Evolutionary conservation across 2,329 filamentous ascomycete species (phyloP).

Genomic region (Scedosporium aurantiacum): DNA sequence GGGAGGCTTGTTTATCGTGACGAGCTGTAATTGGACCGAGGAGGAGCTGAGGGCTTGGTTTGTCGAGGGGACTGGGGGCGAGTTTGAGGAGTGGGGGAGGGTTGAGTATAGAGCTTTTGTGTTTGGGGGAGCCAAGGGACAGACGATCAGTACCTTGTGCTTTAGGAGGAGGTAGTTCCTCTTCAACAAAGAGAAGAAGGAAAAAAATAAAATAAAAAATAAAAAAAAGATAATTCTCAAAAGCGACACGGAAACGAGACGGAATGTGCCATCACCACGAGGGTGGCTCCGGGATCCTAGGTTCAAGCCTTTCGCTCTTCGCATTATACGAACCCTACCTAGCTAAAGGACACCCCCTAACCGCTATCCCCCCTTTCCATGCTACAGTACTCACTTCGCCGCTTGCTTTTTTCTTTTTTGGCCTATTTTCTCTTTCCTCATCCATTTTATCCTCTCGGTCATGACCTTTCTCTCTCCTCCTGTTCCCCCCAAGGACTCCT

Average conservation of each 20-base stretch:
- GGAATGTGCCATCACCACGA: background rate
- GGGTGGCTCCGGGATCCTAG: background rate
- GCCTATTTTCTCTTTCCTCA: background rate
- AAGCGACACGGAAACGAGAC: background rate
- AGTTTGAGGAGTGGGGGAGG: slow-evolving; percentile 51
- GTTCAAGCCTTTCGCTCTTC: background rate
- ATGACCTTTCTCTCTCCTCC: background rate
- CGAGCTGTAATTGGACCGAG: slow-evolving; percentile 98
- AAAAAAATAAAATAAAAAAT: background rate
- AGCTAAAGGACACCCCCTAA: background rate
- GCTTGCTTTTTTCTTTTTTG: background rate
- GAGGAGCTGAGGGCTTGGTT: slow-evolving; percentile 77
- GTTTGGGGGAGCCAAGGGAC: slow-evolving; percentile 80
- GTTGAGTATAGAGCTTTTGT: slow-evolving; percentile 78
- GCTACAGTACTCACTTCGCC: background rate
- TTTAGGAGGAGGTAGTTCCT: slow-evolving; percentile 41
- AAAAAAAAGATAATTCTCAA: background rate
- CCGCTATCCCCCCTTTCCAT: background rate
- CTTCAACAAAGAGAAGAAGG: too few relatives aligned
- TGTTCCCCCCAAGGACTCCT: background rate
- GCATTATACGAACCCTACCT: background rate
- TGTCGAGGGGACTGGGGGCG: slow-evolving; percentile 27
- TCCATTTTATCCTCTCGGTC: background rate
- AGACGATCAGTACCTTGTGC: slow-evolving; percentile 79
- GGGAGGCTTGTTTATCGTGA: slow-evolving; percentile 64